These are phyloP conservation scores for Lactifluus pinguis DNA, from an alignment of 768 basidiomycete genomes.

Conservation along the genomic window DNA sequence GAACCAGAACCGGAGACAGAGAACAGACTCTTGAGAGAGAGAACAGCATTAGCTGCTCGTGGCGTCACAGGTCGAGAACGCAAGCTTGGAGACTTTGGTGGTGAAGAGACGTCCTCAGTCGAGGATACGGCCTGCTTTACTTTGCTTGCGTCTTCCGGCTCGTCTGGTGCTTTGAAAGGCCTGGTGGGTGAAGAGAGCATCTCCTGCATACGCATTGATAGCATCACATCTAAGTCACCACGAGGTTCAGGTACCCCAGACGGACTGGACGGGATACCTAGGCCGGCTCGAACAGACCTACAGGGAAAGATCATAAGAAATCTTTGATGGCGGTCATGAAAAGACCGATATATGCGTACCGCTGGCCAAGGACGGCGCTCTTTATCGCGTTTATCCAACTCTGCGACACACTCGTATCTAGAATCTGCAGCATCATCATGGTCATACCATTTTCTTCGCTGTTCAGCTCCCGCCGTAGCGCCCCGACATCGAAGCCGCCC, in stretches of 20 bases:
- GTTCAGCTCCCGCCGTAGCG: constrained; percentile 26
- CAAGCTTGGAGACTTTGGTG: constrained; percentile 25
- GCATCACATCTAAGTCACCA: constrained; percentile 78
- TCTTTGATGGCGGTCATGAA: background rate
- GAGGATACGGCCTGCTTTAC: background rate
- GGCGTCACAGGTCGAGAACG: constrained; percentile 20
- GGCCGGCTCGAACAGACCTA: constrained; percentile 62
- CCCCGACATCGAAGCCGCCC: constrained; percentile 52
- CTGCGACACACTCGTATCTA: constrained; percentile 52
- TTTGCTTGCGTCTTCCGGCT: constrained; percentile 5
- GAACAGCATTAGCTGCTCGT: constrained; percentile 32
- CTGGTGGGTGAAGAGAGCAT: constrained; percentile 32
- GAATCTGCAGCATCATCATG: constrained; percentile 66
- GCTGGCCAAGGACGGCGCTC: constrained; percentile 57
- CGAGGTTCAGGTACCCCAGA: constrained; percentile 49
- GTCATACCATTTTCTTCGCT: constrained; percentile 42
- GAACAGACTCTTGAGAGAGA: constrained; percentile 54
- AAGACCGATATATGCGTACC: constrained; percentile 34
- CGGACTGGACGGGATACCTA: constrained; percentile 39
- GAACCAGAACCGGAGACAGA: constrained; percentile 30
- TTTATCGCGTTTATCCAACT: constrained; percentile 73
- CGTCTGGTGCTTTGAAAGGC: constrained; percentile 10
- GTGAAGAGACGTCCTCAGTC: background rate
- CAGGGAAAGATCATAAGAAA: constrained; percentile 6
- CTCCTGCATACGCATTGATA: constrained; percentile 69